A percentile compares a stretch with the other conserved stretches of the same genome.
Evolutionary conservation across 768 basidiomycete genomes (phyloP).

Genomic region (Boletales sp.): DNA sequence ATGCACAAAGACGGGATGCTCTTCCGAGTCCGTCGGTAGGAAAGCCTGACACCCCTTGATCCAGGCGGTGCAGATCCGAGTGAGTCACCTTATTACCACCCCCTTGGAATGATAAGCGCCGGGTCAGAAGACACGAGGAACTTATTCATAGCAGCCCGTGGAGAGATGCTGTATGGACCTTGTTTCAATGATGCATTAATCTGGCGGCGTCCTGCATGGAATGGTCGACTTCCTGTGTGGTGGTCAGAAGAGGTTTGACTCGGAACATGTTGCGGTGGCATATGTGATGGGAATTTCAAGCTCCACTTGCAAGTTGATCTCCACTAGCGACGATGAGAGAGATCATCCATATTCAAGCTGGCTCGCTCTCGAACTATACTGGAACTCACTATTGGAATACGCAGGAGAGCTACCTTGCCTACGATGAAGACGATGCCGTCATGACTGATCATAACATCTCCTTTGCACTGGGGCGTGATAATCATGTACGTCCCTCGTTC

Average conservation of each 20-base stretch:
- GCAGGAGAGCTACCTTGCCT: constrained; percentile 65
- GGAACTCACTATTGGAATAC: constrained; percentile 84
- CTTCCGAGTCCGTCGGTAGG: no score
- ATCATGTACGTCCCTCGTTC: constrained; percentile 38
- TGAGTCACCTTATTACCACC: no score
- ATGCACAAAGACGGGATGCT: neutral
- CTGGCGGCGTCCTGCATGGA: neutral
- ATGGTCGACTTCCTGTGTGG: neutral
- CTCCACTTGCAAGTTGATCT: neutral
- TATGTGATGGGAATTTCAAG: no score
- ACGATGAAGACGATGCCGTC: constrained; percentile 42
- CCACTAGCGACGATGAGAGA: constrained; percentile 53
- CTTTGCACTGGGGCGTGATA: constrained; percentile 58
- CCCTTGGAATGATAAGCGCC: no score
- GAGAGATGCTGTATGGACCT: neutral
- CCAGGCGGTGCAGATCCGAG: no score
- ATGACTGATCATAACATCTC: constrained; percentile 54
- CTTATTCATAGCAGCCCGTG: neutral
- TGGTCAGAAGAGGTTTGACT: no score
- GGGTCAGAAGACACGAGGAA: no score
- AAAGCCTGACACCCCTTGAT: no score
- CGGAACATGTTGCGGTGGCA: no score
- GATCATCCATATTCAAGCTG: constrained; percentile 77
- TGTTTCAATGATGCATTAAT: neutral
- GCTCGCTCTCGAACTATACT: constrained; percentile 59